phyloP scores from a whole-genome alignment of 1,139 yeast species.

The Sugiyamaella novakii region DNA sequence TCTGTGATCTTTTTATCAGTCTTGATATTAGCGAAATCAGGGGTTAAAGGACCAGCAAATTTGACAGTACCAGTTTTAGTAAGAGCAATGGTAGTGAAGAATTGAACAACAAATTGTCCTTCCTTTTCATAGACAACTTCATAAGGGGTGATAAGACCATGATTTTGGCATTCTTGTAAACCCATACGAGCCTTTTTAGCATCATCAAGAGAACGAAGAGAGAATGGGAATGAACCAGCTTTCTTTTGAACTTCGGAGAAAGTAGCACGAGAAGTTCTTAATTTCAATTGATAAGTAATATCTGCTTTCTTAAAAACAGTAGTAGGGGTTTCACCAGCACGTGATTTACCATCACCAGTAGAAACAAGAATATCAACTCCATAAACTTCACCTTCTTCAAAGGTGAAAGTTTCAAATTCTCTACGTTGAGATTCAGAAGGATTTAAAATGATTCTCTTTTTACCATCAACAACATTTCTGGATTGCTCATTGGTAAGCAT shows the following conservation, averaged over 20 bases:
- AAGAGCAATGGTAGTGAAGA: slow-evolving; percentile 74
- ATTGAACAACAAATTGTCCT: slow-evolving; percentile 70
- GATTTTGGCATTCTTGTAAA: slow-evolving; percentile 71
- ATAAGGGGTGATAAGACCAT: slow-evolving; percentile 67
- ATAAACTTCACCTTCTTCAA: slow-evolving; percentile 77
- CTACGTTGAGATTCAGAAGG: slow-evolving; percentile 69
- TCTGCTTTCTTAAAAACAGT: slow-evolving; percentile 76
- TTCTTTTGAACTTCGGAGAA: slow-evolving; percentile 68
- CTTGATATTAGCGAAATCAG: slow-evolving; percentile 56
- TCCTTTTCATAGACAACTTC: slow-evolving; percentile 72
- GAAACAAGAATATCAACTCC: slow-evolving; percentile 75
- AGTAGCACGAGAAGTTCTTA: slow-evolving; percentile 70
- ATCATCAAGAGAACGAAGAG: slow-evolving; percentile 66
- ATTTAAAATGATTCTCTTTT: slow-evolving; percentile 75
- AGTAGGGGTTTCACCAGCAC: slow-evolving; percentile 61
- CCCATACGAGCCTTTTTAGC: slow-evolving; percentile 77
- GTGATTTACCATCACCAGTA: slow-evolving; percentile 70
- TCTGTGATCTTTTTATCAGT: slow-evolving; percentile 59
- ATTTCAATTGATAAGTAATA: slow-evolving; percentile 65
- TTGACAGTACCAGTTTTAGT: slow-evolving; percentile 73
- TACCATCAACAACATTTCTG: slow-evolving; percentile 70
- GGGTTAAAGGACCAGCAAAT: slow-evolving; percentile 56
- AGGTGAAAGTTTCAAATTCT: slow-evolving; percentile 64
- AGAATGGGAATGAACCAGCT: slow-evolving; percentile 71
- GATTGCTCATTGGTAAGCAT: slow-evolving; percentile 77